Evolutionary conservation across 2,329 filamentous ascomycete species (phyloP), one percentile per base, ranked within the genome.

Genomic region (Colletotrichum sp.): DNA sequence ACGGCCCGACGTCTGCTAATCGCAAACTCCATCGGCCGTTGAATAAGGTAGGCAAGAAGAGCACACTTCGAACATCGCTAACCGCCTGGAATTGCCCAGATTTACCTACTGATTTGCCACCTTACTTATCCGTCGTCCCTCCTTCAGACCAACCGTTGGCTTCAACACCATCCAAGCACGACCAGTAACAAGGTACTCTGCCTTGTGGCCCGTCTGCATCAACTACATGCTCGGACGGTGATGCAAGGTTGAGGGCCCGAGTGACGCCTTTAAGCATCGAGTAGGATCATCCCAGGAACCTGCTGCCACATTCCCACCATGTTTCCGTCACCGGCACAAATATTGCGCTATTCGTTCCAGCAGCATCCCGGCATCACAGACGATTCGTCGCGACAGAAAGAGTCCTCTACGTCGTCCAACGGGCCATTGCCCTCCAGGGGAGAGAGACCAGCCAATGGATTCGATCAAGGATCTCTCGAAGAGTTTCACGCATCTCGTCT

Each of bases 251-350:
- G 9, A 65, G 18, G 74, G 70, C 44, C 74, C 71, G 59, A 73
- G 74, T 26, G n/a, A 48, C 15, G n/a, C 57, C 59, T 64, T 36
- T 59, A 76, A 74, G 74, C 74, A 69, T n/a, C 34, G 15, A 26
- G n/a, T 48, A 62, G 64, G 74, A 57, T 18, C 34, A 66, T 10
- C 70, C 74, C 59, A 24, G 73, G 55, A 10, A 63, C 39, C 24
- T 18, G 30, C 39, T 30, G 16, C 16, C 32, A 22, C 28, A 7
- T 30, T 32, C 48, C 34, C 55, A 26, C 15, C 55, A 66, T 84
- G 82, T 78, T 83, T 44, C 77, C 77, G 65, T 79, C 78, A 62
- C 63, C 79, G 24, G 80, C 77, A 68, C 79, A 78, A 62, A 81
- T 78, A 72, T 78, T 79, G n/a, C 78, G 75, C 44, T 75, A 75